These are phyloP conservation scores for Saccharomycopsis olivae DNA, from an alignment of 805 yeast genomes.

Conservation along the genomic window DNA sequence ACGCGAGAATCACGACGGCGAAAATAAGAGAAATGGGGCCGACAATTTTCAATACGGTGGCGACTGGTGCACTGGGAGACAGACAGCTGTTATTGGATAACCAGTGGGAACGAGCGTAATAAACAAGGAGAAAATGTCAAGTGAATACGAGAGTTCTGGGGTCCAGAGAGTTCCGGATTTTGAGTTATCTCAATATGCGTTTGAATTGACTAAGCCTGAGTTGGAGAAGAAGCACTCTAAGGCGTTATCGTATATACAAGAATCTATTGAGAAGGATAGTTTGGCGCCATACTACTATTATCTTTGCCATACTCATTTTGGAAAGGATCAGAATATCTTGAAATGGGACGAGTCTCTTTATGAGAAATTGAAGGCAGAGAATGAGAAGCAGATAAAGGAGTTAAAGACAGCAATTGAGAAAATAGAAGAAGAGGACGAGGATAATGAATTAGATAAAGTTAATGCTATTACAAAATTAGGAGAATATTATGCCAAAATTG, in stretches of 20 bases:
- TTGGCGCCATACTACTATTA: conserved; percentile 80
- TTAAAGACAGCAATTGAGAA: conserved; percentile 35
- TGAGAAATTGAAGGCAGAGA: conserved; percentile 37
- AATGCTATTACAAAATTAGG: conserved; percentile 73
- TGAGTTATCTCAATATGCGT: conserved; percentile 70
- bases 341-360: conserved; percentile 55
- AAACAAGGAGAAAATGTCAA: conserved; percentile 22
- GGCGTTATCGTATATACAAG: conserved; percentile 36
- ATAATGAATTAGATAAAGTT: conserved; percentile 77
- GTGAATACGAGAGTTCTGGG: conserved; percentile 36
- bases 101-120: no score
- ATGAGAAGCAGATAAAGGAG: conserved; percentile 41
- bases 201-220: conserved; percentile 38
- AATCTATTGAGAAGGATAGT: conserved; percentile 44
- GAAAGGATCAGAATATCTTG: conserved; percentile 27
- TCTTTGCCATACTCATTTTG: conserved; percentile 38
- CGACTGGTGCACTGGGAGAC: no score
- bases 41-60: no score
- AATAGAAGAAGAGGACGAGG: conserved; percentile 56
- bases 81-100: no score
- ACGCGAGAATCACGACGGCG: no score
- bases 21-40: no score
- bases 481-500: conserved; percentile 76
- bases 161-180: conserved; percentile 68
- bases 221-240: conserved; percentile 31